phyloP scores from a whole-genome alignment of 495 filamentous ascomycete genomes.

The Physcia stellaris region DNA sequence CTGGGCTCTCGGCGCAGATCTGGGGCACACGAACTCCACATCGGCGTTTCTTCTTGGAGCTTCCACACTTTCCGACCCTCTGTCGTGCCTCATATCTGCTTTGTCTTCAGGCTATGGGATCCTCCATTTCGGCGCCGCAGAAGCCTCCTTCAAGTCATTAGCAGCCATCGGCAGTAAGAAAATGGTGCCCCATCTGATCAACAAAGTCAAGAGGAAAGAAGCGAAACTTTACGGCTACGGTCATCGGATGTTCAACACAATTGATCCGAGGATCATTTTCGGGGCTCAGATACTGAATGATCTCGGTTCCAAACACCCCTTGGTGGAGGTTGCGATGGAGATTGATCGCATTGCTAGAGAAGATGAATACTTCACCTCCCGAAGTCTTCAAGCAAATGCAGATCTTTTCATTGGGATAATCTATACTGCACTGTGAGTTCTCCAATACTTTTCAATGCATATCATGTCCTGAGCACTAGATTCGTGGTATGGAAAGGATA shows the following conservation, averaged over 20 bases:
- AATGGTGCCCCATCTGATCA: slow-evolving; percentile 28
- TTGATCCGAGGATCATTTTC: slow-evolving; percentile 31
- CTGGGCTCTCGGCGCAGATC: slow-evolving; percentile 35
- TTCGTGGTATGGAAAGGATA: background rate
- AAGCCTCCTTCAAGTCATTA: slow-evolving; percentile 31
- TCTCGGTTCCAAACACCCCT: slow-evolving; percentile 25
- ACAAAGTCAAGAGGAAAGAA: slow-evolving; percentile 32
- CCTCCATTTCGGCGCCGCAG: slow-evolving; percentile 40
- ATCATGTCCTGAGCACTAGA: too few relatives aligned
- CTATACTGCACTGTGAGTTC: slow-evolving; percentile 35
- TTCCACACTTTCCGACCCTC: slow-evolving; percentile 33
- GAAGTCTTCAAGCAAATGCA: slow-evolving; percentile 39
- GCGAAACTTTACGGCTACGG: slow-evolving; percentile 39
- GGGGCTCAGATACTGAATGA: too few relatives aligned
- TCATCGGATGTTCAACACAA: slow-evolving; percentile 37
- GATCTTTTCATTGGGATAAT: slow-evolving; percentile 37
- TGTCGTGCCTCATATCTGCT: slow-evolving; percentile 25
- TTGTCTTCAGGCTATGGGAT: slow-evolving; percentile 32
- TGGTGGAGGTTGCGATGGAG: slow-evolving; percentile 33
- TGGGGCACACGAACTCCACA: slow-evolving; percentile 40
- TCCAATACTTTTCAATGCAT: background rate
- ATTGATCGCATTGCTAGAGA: slow-evolving; percentile 31
- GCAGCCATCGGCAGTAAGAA: slow-evolving; percentile 28
- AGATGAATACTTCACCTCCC: slow-evolving; percentile 33
- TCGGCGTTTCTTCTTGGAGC: slow-evolving; percentile 35